Conservation (phyloP, 2,329 filamentous ascomycete species). For the Phaeomoniella chlamydospora region DNA sequence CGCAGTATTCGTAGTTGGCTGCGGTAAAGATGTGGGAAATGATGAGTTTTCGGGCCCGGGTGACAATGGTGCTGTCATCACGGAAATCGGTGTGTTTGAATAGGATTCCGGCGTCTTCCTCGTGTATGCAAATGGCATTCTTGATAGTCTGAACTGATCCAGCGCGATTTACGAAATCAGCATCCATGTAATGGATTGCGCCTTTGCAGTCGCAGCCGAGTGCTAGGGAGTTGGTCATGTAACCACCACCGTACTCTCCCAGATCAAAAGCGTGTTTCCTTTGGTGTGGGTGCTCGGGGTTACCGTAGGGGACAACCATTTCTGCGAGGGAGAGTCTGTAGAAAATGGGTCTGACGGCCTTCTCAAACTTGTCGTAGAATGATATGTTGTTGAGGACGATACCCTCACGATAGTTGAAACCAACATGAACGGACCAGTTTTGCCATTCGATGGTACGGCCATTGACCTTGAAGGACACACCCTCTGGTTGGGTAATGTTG, state of each 20-base stretch:
- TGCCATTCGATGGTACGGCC: constrained; percentile 73
- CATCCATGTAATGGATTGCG: constrained; percentile 77
- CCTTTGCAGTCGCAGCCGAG: constrained; percentile 57
- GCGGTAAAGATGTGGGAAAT: constrained; percentile 89
- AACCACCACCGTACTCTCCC: constrained; percentile 31
- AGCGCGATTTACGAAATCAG: constrained; percentile 45
- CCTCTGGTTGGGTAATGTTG: constrained; percentile 76
- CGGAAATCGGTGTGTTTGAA: constrained; percentile 95
- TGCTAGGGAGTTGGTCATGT: constrained; percentile 32
- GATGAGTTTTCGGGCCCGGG: constrained; percentile 70
- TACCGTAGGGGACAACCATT: constrained; percentile 73
- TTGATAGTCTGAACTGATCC: constrained; percentile 71
- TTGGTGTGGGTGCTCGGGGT: constrained; percentile 33
- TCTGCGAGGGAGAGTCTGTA: constrained; percentile 80
- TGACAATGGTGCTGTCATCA: constrained; percentile 75
- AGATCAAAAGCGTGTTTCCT: constrained; percentile 33
- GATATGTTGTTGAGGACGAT: constrained; percentile 83
- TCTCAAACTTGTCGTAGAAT: constrained; percentile 61
- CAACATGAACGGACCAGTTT: constrained; percentile 85
- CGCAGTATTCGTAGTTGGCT: constrained; percentile 87
- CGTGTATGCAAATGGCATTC: constrained; percentile 90
- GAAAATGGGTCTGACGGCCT: constrained; percentile 62
- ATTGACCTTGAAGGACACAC: constrained; percentile 69
- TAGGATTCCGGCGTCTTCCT: constrained; percentile 80
- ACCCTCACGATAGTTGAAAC: constrained; percentile 89